Percentiles rank a stretch among this genome's conserved stretches.
Conservation (phyloP, 2,329 filamentous ascomycete species). For the Boeremia exigua region DNA sequence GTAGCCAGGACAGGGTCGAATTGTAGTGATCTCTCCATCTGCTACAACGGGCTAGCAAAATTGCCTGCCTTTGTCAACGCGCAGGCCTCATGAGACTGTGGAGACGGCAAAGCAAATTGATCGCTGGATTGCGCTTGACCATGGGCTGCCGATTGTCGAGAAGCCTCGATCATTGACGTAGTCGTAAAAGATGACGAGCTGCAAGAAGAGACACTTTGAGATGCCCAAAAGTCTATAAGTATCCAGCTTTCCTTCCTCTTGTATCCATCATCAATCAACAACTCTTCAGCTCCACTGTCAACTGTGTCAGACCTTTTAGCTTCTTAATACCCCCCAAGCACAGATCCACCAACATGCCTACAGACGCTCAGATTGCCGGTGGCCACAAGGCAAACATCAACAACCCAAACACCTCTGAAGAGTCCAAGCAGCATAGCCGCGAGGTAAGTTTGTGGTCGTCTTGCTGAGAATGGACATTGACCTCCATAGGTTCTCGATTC, state of each 20-base stretch:
- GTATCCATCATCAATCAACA: not conserved
- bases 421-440: constrained; percentile 65
- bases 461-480: not conserved
- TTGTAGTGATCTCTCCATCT: constrained; percentile 7
- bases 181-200: not conserved
- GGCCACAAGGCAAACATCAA: constrained; percentile 54
- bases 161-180: constrained; percentile 5
- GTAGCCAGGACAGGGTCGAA: not conserved
- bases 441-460: constrained; percentile 55
- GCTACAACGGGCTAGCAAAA: not conserved
- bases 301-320: not conserved
- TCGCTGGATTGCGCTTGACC: not conserved
- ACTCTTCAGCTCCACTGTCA: not conserved
- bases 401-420: constrained; percentile 62
- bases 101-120: not conserved
- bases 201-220: not conserved
- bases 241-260: not conserved
- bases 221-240: not conserved
- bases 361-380: constrained; percentile 57
- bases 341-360: constrained; percentile 54
- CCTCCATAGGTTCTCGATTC: constrained; percentile 1
- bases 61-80: not conserved
- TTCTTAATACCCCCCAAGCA: not conserved
- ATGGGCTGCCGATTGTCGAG: not conserved
- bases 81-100: not conserved